Evolutionary conservation across 768 basidiomycete species (phyloP).

Genomic region (Roridomyces roridus): DNA sequence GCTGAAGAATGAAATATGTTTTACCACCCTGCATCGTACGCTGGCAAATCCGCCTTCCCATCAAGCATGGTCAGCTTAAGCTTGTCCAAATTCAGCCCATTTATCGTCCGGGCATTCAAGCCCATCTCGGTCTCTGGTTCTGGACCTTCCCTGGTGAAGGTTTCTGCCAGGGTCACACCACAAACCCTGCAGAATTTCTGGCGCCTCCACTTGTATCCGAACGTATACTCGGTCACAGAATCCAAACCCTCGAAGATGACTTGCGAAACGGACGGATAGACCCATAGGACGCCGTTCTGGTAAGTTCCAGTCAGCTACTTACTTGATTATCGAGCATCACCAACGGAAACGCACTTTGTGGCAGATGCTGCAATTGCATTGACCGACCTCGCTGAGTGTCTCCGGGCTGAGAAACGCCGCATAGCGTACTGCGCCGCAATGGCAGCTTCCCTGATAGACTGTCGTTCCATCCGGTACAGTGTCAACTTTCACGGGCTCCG

Average conservation of each 20-base stretch:
- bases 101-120: slow-evolving; percentile 16
- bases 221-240: slow-evolving; percentile 7
- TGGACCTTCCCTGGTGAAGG: neutral
- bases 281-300: slow-evolving; percentile 15
- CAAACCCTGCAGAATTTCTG: slow-evolving; percentile 11
- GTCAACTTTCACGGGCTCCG: neutral
- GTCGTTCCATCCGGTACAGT: neutral
- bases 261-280: neutral
- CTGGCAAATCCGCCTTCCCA: too few relatives aligned
- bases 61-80: too few relatives aligned
- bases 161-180: slow-evolving; percentile 5
- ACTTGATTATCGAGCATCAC: too few relatives aligned
- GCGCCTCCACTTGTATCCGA: neutral
- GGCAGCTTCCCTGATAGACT: slow-evolving; percentile 18
- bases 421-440: slow-evolving; percentile 21
- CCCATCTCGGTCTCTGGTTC: neutral
- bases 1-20: too few relatives aligned
- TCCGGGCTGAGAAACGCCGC: neutral
- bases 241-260: slow-evolving; percentile 7
- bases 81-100: slow-evolving; percentile 1
- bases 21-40: too few relatives aligned
- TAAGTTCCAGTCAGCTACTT: neutral
- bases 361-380: slow-evolving; percentile 24
- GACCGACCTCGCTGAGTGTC: neutral
- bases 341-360: slow-evolving; percentile 1